These are phyloP conservation scores for Fusarium sulawesiense DNA, from an alignment of 2,329 filamentous ascomycete genomes.

Conservation along the genomic window DNA sequence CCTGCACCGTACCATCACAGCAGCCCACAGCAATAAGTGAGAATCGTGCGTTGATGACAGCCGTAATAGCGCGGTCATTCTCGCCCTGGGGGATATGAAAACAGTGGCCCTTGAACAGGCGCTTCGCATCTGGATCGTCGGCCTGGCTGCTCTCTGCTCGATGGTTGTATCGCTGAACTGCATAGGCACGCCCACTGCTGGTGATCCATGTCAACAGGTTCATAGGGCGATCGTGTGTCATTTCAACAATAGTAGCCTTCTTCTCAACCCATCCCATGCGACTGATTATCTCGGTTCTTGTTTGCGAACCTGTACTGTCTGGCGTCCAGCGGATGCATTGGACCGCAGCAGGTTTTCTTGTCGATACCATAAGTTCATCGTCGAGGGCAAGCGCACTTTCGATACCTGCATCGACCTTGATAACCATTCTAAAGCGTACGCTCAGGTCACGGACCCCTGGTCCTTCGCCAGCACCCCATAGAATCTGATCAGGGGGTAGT, in stretches of 20 bases:
- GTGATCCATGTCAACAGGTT: conserved; percentile 94
- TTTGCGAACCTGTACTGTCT: conserved; percentile 83
- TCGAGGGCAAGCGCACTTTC: conserved; percentile 88
- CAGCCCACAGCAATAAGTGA: conserved; percentile 92
- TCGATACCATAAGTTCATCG: conserved; percentile 92
- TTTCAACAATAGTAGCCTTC: conserved; percentile 79
- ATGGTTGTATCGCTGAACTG: conserved; percentile 77
- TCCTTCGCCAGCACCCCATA: conserved; percentile 84
- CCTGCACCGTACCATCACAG: conserved; percentile 78
- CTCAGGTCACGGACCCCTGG: conserved; percentile 86
- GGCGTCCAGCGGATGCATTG: conserved; percentile 97
- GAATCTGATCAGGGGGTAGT: conserved; percentile 68
- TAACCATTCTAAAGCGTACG: conserved; percentile 95
- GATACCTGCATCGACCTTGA: conserved; percentile 97
- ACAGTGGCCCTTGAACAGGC: conserved; percentile 88
- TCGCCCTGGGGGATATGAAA: conserved; percentile 80
- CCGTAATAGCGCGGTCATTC: conserved; percentile 73
- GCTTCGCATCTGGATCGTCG: conserved; percentile 65
- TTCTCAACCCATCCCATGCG: conserved; percentile 88
- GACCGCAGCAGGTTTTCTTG: conserved; percentile 89
- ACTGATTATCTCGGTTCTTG: conserved; percentile 88
- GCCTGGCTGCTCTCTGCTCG: conserved; percentile 54
- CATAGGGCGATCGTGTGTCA: conserved; percentile 97
- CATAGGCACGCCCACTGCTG: conserved; percentile 86
- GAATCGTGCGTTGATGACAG: conserved; percentile 93